phyloP scores from a whole-genome alignment of 2,329 filamentous ascomycete genomes.

The Talaromyces sp. region DNA sequence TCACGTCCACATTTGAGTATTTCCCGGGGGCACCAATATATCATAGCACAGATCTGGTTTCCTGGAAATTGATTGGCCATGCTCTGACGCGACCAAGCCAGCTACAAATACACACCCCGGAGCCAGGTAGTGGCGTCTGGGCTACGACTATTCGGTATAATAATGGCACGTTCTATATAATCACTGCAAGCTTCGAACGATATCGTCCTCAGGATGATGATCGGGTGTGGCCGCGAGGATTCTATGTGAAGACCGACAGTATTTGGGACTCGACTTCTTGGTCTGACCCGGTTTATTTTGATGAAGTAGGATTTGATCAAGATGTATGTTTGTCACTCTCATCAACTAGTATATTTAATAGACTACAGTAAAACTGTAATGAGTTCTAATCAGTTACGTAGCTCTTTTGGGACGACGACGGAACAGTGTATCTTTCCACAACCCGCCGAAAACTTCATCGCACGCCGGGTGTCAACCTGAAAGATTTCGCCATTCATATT shows the following conservation, averaged over 20 bases:
- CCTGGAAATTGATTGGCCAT: constrained; percentile 36
- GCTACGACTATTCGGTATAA: constrained; percentile 42
- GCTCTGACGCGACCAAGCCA: constrained; percentile 13
- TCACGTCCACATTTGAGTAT: constrained; percentile 44
- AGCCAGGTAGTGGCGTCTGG: constrained; percentile 38
- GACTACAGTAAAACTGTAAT: neutral
- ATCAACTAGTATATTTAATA: neutral
- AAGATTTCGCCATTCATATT: constrained; percentile 50
- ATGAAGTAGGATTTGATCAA: constrained; percentile 38
- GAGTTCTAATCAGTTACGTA: neutral
- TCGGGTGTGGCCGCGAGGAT: constrained; percentile 7
- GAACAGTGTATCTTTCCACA: constrained; percentile 40
- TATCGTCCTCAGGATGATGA: constrained; percentile 10
- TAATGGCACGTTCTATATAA: constrained; percentile 41
- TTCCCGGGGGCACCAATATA: constrained; percentile 48
- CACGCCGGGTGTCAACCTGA: constrained; percentile 39
- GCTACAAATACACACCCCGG: constrained; percentile 37
- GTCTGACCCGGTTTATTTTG: constrained; percentile 13
- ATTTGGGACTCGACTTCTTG: constrained; percentile 14
- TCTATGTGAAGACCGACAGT: constrained; percentile 4
- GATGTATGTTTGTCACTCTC: constrained; percentile 37
- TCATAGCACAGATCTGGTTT: constrained; percentile 43
- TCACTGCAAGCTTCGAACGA: constrained; percentile 27
- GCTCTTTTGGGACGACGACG: constrained; percentile 40
- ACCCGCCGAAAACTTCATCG: constrained; percentile 32